Base-by-base conservation (phyloP, 2,329 filamentous ascomycete genomes). In the Colletotrichum falcatum region DNA sequence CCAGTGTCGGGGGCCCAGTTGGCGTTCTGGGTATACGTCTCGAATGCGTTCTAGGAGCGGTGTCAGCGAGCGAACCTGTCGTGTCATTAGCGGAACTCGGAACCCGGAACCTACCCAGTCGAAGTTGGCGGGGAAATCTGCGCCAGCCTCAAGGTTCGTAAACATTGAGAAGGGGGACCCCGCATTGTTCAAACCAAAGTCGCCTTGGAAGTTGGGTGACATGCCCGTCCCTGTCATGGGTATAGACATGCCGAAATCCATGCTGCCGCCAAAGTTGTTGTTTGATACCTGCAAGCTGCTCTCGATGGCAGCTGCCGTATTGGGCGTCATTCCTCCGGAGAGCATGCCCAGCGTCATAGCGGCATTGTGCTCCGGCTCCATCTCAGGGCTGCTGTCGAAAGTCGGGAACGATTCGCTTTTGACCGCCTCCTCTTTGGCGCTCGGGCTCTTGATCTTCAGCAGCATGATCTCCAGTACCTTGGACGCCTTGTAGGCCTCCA, bases 401-500 rank as follows among this genome's bases (percentile, higher is more conserved):
- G 72, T 74, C 1, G 74, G 61, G 59, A 80, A 81, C 16, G 77
- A 56, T 39, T 73, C 77, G 28, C 76, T 74, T 39, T 71, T 70
- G 20, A 54, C 35, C 65, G 67, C 7, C 33, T 39, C n/a, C 74
- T 70, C 54, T 23, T 51, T 56, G 61, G 46, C 49, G 28, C 79
- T 79, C 12, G 87, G 84, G 66, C 82, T 83, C 75, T 87, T 91
- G 64, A 98, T 86, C 79, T 96, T 96, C 39, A 90, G 87, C 54
- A 98, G 82, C 88, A 98, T 94, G 61, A 98, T 90, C 28, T 90
- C 90, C n/a, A 98, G 84, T 30, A 95, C 87, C 51, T 89, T 90
- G 49, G 90, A 90, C 1, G 94, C 95, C 82, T 98, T 98, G 83
- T 91, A 95, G 0, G 95, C 94, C 74, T 98, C 95, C 82, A 98